Evolutionary conservation across 2,329 filamentous ascomycete species (phyloP), one percentile per base, ranked within the genome.

Genomic region (Tricladium varicosporioides): DNA sequence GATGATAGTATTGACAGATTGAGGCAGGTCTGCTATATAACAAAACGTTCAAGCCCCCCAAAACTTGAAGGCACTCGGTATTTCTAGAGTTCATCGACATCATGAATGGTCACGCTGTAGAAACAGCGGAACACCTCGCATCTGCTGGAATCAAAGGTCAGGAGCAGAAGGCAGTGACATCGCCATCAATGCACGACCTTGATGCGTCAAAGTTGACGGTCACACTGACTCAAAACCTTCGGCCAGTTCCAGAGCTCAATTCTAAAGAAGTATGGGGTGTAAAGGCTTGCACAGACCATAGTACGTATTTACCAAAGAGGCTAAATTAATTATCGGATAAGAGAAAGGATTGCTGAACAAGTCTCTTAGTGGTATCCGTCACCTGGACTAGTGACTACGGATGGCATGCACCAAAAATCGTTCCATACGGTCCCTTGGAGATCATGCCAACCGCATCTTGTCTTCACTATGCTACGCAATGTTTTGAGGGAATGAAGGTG

Each of bases 401-500:
- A 66, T 96, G 91, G 91, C 79, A 81, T 42, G 77, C 82, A 1
- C 91, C 91, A 1, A 80, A 87, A 65, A 80, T 95, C 57, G 83
- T 84, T 71, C 88, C 91, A 22, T 94, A 91, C 73, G 88, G 89
- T 0, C 87, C 89, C 10, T 76, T 96, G 53, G 80, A 80, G 61
- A 84, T 60, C 16, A 58, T 58, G 55, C 58, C 58, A 9, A 58
- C 56, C 14, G 58, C 55, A 15, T 58, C 58, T 1, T 58, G 55
- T 22, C 48, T 60, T 13, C 58, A 60, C 46, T 60, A 60, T 42
- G 56, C 54, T 16, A 60, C 52, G n/a, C 54, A 56, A 49, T 60
- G 57, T 44, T 60, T 61, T 18, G 59, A 61, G 33, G 63, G 63
- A 22, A 79, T 86, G 75, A 95, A 95, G 75, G 83, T 84, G 40